These are phyloP conservation scores for Scopulariopsis brevicaulis DNA, from an alignment of 2,329 filamentous ascomycete species.

Conservation along the genomic window DNA sequence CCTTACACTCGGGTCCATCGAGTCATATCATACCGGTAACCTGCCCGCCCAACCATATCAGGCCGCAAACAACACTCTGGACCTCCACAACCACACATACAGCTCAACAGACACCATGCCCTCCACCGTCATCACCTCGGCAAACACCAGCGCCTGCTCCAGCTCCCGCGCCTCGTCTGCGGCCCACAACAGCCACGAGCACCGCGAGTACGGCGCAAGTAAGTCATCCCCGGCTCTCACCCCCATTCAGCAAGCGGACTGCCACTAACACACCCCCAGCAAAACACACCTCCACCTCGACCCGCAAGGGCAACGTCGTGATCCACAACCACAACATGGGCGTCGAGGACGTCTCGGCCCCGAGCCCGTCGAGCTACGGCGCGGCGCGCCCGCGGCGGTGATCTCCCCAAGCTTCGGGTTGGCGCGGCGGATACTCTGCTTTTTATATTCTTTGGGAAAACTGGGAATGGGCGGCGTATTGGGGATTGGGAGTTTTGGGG, in stretches of 20 bases:
- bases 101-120: conserved; percentile 17
- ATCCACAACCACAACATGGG: conserved; percentile 20
- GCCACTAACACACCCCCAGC: conserved; percentile 12
- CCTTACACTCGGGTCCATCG: neutral
- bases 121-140: conserved; percentile 15
- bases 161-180: conserved; percentile 12
- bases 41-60: conserved; percentile 10
- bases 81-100: conserved; percentile 12
- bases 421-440: neutral
- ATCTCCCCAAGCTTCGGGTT: neutral
- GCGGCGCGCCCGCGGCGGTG: conserved; percentile 1
- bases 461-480: neutral
- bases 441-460: neutral
- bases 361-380: conserved; percentile 15
- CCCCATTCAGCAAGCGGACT: neutral
- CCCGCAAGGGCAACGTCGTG: conserved; percentile 12
- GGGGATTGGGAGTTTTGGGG: neutral
- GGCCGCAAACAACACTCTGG: conserved; percentile 1
- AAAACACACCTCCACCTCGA: conserved; percentile 13
- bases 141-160: conserved; percentile 15
- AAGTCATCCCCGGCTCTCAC: conserved; percentile 9
- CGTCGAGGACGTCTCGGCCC: conserved; percentile 16
- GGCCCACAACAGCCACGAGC: conserved; percentile 11
- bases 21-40: neutral
- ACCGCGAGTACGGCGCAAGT: conserved; percentile 20